phyloP scores from a whole-genome alignment of 2,329 filamentous ascomycete species.

The Colletotrichum acutatum region DNA sequence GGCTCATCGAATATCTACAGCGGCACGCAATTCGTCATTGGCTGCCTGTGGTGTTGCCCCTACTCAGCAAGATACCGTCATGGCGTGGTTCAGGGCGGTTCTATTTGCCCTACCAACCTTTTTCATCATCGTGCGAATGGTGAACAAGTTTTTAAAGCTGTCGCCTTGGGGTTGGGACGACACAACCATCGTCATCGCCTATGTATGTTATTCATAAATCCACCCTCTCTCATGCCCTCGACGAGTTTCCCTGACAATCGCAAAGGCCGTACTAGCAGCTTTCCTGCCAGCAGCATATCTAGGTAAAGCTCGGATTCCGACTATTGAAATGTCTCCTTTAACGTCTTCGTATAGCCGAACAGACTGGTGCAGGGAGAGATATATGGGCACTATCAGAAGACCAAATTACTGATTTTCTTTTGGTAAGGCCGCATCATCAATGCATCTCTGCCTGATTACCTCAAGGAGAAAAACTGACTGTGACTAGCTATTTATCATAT shows the following conservation, averaged over 20 bases:
- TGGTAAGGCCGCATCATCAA: not conserved
- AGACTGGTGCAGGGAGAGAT: constrained; percentile 21
- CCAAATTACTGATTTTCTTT: constrained; percentile 31
- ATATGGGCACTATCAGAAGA: constrained; percentile 44
- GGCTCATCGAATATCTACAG: constrained; percentile 1
- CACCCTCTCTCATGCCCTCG: not conserved
- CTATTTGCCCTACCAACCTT: constrained; percentile 12
- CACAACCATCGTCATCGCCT: constrained; percentile 19
- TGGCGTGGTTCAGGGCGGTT: constrained; percentile 9
- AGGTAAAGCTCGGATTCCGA: not conserved
- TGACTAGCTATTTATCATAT: constrained; percentile 46
- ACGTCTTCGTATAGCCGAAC: not conserved
- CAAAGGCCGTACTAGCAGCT: not conserved
- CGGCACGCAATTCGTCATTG: constrained; percentile 6
- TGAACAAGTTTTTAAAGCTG: constrained; percentile 28
- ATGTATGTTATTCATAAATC: not conserved
- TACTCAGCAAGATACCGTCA: not conserved
- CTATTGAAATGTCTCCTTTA: too few species aligned
- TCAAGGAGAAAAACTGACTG: constrained; percentile 37
- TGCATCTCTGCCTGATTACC: not conserved
- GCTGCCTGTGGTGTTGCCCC: constrained; percentile 21
- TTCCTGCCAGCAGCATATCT: constrained; percentile 10
- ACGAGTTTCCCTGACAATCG: not conserved
- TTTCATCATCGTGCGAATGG: constrained; percentile 4
- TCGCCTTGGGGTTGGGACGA: constrained; percentile 31